These are phyloP conservation scores for Blastobotrys apis DNA, from an alignment of 1,139 yeast genomes.

Conservation along the genomic window DNA sequence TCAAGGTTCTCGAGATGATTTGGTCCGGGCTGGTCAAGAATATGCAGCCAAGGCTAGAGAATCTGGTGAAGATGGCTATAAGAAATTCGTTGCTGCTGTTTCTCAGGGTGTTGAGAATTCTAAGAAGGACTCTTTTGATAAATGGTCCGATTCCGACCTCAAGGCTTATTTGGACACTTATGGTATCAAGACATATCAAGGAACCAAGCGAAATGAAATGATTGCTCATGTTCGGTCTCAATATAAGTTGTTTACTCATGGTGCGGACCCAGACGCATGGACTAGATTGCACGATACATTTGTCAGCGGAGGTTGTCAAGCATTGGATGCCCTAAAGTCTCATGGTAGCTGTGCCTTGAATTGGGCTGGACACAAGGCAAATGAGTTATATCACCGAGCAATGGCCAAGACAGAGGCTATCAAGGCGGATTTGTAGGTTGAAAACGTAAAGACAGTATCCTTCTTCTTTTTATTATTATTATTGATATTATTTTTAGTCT, in stretches of 20 bases:
- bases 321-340: background rate
- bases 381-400: constrained; percentile 9
- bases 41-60: constrained; percentile 29
- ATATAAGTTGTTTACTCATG: constrained; percentile 16
- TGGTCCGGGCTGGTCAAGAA: constrained; percentile 37
- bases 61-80: constrained; percentile 27
- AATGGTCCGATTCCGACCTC: constrained; percentile 55
- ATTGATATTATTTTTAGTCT: background rate
- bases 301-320: constrained; percentile 8
- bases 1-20: constrained; percentile 39
- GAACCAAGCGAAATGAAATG: constrained; percentile 45
- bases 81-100: constrained; percentile 21
- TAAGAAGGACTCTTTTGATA: constrained; percentile 41
- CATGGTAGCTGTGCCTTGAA: constrained; percentile 7
- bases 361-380: constrained; percentile 10
- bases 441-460: background rate
- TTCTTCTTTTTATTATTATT: background rate
- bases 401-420: constrained; percentile 1
- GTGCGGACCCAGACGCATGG: constrained; percentile 18
- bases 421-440: constrained; percentile 9
- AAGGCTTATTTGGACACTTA: constrained; percentile 49
- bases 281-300: constrained; percentile 11
- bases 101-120: constrained; percentile 27
- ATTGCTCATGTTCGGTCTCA: constrained; percentile 39
- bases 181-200: constrained; percentile 43